Evolutionary conservation across 441 rosid species (phyloP).

Genomic region (Biscutella auriculata): DNA sequence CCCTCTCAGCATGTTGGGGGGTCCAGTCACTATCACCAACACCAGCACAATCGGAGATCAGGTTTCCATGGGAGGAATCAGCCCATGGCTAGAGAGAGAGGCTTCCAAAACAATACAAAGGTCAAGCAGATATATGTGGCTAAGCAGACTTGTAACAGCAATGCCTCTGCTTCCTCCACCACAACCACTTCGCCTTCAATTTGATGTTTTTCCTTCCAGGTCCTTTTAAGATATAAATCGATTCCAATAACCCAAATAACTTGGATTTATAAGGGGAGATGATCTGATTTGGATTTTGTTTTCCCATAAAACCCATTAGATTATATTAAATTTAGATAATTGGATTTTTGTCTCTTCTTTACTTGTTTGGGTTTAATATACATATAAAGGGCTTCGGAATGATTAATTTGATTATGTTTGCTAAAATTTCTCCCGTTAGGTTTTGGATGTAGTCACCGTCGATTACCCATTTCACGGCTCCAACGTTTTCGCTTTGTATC

Average conservation of each 20-base stretch:
- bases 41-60: conserved; percentile 35
- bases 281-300: background rate
- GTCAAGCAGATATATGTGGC: conserved; percentile 96
- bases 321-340: too few relatives aligned
- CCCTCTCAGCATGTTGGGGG: conserved; percentile 37
- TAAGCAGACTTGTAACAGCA: conserved; percentile 48
- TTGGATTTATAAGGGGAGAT: conserved; percentile 19
- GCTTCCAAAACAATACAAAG: conserved; percentile 42
- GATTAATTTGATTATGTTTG: conserved; percentile 7
- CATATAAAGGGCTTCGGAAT: conserved; percentile 6
- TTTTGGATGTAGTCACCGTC: conserved; percentile 8
- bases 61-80: conserved; percentile 73
- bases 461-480: conserved; percentile 10
- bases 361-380: conserved; percentile 12
- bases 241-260: conserved; percentile 17
- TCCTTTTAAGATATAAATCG: conserved; percentile 13
- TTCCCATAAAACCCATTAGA: background rate
- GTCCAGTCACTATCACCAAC: conserved; percentile 32
- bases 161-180: conserved; percentile 23
- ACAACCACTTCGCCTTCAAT: conserved; percentile 15
- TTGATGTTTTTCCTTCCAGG: conserved; percentile 10
- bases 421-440: background rate
- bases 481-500: too few relatives aligned
- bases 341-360: conserved; percentile 9
- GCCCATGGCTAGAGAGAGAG: conserved; percentile 47